A percentile compares a stretch with the other conserved stretches of the same genome.
These are phyloP conservation scores for Candida argentea DNA, from an alignment of 805 yeast genomes.

Conservation along the genomic window DNA sequence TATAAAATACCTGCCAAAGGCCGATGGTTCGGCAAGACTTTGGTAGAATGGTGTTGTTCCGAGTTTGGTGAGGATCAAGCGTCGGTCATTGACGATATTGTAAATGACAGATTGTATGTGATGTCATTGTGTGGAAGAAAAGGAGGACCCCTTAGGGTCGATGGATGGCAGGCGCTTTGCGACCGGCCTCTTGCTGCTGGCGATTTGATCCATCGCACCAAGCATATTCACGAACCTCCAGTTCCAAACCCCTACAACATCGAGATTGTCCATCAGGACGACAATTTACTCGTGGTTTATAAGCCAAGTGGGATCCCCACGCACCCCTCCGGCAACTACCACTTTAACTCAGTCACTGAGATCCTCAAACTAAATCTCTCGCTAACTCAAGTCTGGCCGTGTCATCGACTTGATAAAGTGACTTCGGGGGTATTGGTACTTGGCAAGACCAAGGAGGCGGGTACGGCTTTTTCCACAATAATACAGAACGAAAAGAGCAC, in stretches of 20 bases:
- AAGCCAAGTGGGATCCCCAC: conserved; percentile 48
- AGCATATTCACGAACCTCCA: conserved; percentile 40
- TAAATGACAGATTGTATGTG: conserved; percentile 16
- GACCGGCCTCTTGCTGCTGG: conserved; percentile 5
- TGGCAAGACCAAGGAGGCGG: conserved; percentile 25
- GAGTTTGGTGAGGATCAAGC: conserved; percentile 25
- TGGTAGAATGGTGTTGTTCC: conserved; percentile 17
- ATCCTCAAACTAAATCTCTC: conserved; percentile 23
- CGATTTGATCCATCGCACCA: conserved; percentile 12
- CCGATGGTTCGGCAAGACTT: conserved; percentile 27
- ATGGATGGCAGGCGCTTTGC: conserved; percentile 11
- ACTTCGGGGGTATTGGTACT: conserved; percentile 43
- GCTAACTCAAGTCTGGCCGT: conserved; percentile 25
- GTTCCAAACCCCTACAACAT: conserved; percentile 14
- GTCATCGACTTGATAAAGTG: conserved; percentile 41
- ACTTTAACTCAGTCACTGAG: conserved; percentile 34
- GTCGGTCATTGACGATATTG: conserved; percentile 16
- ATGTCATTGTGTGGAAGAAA: conserved; percentile 12
- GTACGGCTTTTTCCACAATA: conserved; percentile 19
- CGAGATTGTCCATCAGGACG: conserved; percentile 25
- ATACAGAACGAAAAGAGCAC: conserved; percentile 18
- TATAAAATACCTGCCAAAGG: conserved; percentile 25
- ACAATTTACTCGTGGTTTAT: conserved; percentile 31
- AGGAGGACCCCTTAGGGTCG: conserved; percentile 7
- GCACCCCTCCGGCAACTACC: conserved; percentile 39